Base-by-base conservation (phyloP, 2,329 filamentous ascomycete species). In the Escovopsis sp. region DNA sequence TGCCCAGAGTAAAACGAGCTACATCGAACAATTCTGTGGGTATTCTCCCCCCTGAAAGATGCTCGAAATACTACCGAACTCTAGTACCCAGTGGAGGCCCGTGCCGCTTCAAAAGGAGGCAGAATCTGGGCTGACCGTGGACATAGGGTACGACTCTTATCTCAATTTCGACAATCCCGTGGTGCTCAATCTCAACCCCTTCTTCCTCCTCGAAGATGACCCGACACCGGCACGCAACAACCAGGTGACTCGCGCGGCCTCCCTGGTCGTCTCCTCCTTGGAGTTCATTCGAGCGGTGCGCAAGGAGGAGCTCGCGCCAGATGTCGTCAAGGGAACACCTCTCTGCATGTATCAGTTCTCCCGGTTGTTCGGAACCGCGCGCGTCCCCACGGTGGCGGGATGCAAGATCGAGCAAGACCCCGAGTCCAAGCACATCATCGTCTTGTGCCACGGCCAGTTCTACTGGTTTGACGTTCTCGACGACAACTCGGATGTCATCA, bases 391-490 rank as follows among this genome's bases (percentile, higher is more conserved):
- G 1, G 84, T 93, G 21, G 79, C 90, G 52, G 90, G 90, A 5
- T 98, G 90, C 54, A 81, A 94, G 47, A 96, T 98, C 49, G 86
- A 87, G 43, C 87, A 96, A 53, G 87, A 96, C 49, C 82, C 86
- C 1, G 73, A 78, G n/a, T 84, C 88, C 4, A 93, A 86, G 60
- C 90, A 98, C 55, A 67, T 98, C 27, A 81, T 94, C 9, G 85
- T 96, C 30, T 70, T 96, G 59, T 93, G 85, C 52, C 83, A 88
- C 44, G 90, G 90, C 2, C 90, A 98, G 46, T 87, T 96, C 50
- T 98, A 98, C 59, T 96, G 88, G 88, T 98, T 98, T 48, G 90
- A 98, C 55, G 87, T 94, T 2, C 65, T 98, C 14, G 90, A 98
- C 47, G 79, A 88, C 45, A 93, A 94, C 56, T 82, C 82, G 6